phyloP scores from a whole-genome alignment of 1,284 basidiomycete species.

The Ganoderma meredithae region DNA sequence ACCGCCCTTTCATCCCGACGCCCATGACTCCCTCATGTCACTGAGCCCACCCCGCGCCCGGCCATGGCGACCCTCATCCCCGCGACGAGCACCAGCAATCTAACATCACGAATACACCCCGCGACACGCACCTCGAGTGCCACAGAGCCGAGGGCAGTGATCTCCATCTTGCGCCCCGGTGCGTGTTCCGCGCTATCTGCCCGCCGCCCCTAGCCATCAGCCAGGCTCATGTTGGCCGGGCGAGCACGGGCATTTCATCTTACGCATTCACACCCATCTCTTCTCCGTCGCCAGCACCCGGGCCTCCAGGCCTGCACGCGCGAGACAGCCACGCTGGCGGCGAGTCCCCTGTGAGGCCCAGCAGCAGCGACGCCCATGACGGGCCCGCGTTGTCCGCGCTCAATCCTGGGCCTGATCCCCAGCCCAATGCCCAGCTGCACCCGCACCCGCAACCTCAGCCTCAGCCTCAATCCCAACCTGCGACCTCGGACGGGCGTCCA shows the following conservation, averaged over 20 bases:
- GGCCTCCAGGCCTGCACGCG: slow-evolving; percentile 12
- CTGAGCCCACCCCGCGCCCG: slow-evolving; percentile 13
- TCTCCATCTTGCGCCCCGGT: slow-evolving; percentile 34
- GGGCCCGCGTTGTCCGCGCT: slow-evolving; percentile 7
- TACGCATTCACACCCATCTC: slow-evolving; percentile 19
- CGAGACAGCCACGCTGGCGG: not conserved
- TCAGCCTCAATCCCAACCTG: not conserved
- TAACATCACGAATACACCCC: slow-evolving; percentile 7
- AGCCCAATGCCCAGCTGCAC: slow-evolving; percentile 8
- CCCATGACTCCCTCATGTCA: slow-evolving; percentile 21
- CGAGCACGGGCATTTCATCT: slow-evolving; percentile 19
- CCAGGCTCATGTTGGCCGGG: not conserved
- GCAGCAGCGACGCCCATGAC: slow-evolving; percentile 8
- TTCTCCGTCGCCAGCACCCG: slow-evolving; percentile 4
- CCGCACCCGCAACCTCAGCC: not conserved
- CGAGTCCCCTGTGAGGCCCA: slow-evolving; percentile 1
- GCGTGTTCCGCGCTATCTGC: slow-evolving; percentile 29
- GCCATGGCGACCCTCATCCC: slow-evolving; percentile 17
- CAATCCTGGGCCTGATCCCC: not conserved
- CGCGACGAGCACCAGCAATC: not conserved
- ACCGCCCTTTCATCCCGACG: slow-evolving; percentile 19
- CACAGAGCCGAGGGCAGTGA: slow-evolving; percentile 24
- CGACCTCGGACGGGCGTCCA: slow-evolving; percentile 13
- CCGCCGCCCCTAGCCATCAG: not conserved
- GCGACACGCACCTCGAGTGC: slow-evolving; percentile 21